phyloP scores from a whole-genome alignment of 2,329 filamentous ascomycete species.

The Plenodomus biglobosus region DNA sequence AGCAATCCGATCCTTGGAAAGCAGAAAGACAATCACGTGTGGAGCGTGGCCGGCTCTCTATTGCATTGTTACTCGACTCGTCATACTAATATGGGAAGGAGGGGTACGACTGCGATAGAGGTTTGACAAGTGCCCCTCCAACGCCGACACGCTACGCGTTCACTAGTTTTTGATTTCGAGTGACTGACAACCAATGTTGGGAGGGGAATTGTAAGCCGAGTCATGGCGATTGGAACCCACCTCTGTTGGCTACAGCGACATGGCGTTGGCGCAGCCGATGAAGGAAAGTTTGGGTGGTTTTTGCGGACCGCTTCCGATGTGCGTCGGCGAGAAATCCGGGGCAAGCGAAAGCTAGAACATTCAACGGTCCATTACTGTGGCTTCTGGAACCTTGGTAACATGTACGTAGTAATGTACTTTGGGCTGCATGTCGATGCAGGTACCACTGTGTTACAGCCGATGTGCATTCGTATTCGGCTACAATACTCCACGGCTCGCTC shows the following conservation, averaged over 20 bases:
- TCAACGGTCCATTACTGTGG: not conserved
- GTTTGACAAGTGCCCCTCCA: slow-evolving; percentile 19
- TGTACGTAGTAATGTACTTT: not conserved
- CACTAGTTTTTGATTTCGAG: slow-evolving; percentile 10
- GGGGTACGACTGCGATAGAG: slow-evolving; percentile 17
- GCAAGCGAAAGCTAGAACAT: not conserved
- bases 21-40: slow-evolving; percentile 16
- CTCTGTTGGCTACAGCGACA: slow-evolving; percentile 8
- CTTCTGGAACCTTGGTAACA: not conserved
- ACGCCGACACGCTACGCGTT: slow-evolving; percentile 13
- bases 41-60: slow-evolving; percentile 15
- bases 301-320: slow-evolving; percentile 13
- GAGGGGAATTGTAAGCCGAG: slow-evolving; percentile 16
- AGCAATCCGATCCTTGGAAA: slow-evolving; percentile 7
- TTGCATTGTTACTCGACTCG: slow-evolving; percentile 17
- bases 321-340: slow-evolving; percentile 24
- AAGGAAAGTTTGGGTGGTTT: slow-evolving; percentile 14
- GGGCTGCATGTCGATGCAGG: not conserved
- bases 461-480: too few species aligned
- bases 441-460: not conserved
- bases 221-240: slow-evolving; percentile 19
- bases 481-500: too few species aligned
- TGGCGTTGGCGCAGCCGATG: slow-evolving; percentile 14
- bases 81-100: slow-evolving; percentile 17
- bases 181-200: slow-evolving; percentile 29